Conservation (phyloP, 495 filamentous ascomycete genomes). For the Aspergillus wentii region DNA sequence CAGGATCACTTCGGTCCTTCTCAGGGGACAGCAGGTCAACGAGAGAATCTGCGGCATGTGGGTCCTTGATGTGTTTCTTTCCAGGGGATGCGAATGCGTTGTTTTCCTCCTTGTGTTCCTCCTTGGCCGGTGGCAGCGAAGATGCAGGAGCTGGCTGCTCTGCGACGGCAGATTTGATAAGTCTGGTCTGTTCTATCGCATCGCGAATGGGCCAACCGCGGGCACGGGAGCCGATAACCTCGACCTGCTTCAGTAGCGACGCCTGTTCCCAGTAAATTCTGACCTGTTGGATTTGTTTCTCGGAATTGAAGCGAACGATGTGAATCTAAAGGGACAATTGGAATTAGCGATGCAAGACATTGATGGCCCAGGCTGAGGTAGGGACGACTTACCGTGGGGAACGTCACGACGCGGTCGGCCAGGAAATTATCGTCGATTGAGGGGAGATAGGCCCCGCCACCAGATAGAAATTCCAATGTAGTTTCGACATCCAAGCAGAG, state of each 20-base stretch:
- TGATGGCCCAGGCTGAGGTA: neutral
- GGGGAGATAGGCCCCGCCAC: slow-evolving; percentile 85
- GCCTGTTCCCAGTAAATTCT: slow-evolving; percentile 94
- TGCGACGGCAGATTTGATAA: slow-evolving; percentile 51
- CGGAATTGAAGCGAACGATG: slow-evolving; percentile 75
- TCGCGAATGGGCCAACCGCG: slow-evolving; percentile 94
- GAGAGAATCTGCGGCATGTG: slow-evolving; percentile 67
- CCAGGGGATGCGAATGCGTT: slow-evolving; percentile 42
- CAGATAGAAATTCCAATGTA: slow-evolving; percentile 70
- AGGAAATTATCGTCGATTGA: slow-evolving; percentile 92
- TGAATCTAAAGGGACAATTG: slow-evolving; percentile 60
- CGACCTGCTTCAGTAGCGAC: slow-evolving; percentile 84
- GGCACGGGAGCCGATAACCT: slow-evolving; percentile 83
- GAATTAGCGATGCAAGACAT: neutral
- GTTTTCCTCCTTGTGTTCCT: slow-evolving; percentile 24
- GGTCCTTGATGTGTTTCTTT: slow-evolving; percentile 54
- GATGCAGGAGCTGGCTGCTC: slow-evolving; percentile 11
- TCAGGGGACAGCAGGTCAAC: slow-evolving; percentile 32
- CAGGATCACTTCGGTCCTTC: slow-evolving; percentile 29
- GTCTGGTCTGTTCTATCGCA: slow-evolving; percentile 73
- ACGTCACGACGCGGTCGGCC: slow-evolving; percentile 70
- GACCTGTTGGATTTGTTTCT: slow-evolving; percentile 76
- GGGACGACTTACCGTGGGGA: slow-evolving; percentile 68
- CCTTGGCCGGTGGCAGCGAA: slow-evolving; percentile 8
- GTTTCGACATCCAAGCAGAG: slow-evolving; percentile 77